Evolutionary conservation across 768 basidiomycete genomes (phyloP), one percentile per base, ranked within the genome.

Genomic region (Boletus sp.): DNA sequence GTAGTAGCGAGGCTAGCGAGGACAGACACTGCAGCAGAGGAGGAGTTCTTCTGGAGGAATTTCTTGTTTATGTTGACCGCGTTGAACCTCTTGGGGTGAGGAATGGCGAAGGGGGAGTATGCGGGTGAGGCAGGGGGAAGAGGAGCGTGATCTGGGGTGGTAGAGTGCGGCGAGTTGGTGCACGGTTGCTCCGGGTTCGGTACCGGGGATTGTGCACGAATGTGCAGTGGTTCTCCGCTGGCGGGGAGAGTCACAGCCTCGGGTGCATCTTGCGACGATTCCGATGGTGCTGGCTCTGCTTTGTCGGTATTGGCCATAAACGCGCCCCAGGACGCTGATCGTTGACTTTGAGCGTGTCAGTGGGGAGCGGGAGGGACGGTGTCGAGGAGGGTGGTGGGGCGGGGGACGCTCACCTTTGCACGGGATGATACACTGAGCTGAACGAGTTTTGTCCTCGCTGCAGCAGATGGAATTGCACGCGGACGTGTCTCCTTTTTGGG

Each of bases 21-120:
- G 46, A 75, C 63, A 19, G 81, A 73, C 34, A 76, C 64, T 25
- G 82, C 68, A 44, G 75, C 72, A 25, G 84, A 77, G 39, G 83
- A 71, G 7, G 84, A 84, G 51, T 87, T 88, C 80, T 95, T 96
- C 76, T 93, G 90, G 40, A 98, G 77, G 72, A 98, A 98, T 72
- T 91, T 93, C 83, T 94, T 96, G 77, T 92, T 96, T 71, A 98
- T 92, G 68, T 93, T 93, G 58, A 93, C 83, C 29, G 92, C 83
- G 67, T 78, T 90, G 72, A 94, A 95, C 65, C 88, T 85, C 78
- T 98, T 98, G 30, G 82, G 81, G 58, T 83, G 86, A 2, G 81
- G 79, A 4, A 70, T 62, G 17, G 64, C 62, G 23, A 72, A 70
- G 15, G 66, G 60, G 11, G 68, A 56, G 40, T 15, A 34, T 9